Percentiles rank a stretch among this genome's conserved stretches.
phyloP scores from a whole-genome alignment of 1,284 basidiomycete species.

The Hemileia vastatrix region DNA sequence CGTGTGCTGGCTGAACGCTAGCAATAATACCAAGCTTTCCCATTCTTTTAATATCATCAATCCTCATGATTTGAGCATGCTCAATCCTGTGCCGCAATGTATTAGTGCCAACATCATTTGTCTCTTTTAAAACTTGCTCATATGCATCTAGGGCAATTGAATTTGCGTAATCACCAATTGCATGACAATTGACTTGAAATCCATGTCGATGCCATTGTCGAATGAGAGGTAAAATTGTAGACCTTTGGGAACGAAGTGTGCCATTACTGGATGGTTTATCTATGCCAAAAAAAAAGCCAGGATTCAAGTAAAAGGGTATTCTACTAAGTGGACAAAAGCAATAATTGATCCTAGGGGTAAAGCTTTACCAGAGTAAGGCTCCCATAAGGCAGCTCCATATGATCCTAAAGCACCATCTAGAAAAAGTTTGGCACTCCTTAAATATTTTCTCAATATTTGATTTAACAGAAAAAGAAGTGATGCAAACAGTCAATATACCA shows the following conservation, averaged over 20 bases:
- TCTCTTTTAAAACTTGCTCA: slow-evolving; percentile 24
- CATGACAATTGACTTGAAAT: slow-evolving; percentile 24
- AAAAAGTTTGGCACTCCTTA: slow-evolving; percentile 37
- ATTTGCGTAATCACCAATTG: slow-evolving; percentile 38
- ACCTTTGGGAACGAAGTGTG: not conserved
- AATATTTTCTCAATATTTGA: no score
- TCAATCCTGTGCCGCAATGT: slow-evolving; percentile 31
- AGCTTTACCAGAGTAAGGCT: slow-evolving; percentile 29
- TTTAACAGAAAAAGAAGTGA: not conserved
- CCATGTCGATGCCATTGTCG: slow-evolving; percentile 14
- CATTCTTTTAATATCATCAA: slow-evolving; percentile 29
- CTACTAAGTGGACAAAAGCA: not conserved
- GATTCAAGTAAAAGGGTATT: slow-evolving; percentile 28
- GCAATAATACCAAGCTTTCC: slow-evolving; percentile 32
- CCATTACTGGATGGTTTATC: slow-evolving; percentile 15
- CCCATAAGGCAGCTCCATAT: slow-evolving; percentile 38
- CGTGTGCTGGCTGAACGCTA: slow-evolving; percentile 39
- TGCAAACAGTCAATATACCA: not conserved
- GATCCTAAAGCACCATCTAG: slow-evolving; percentile 38
- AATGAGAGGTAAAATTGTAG: slow-evolving; percentile 7
- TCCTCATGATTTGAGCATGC: slow-evolving; percentile 35
- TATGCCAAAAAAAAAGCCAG: slow-evolving; percentile 29
- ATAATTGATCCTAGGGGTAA: not conserved
- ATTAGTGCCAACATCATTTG: not conserved
- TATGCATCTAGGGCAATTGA: slow-evolving; percentile 36